phyloP scores from a whole-genome alignment of 1,284 basidiomycete genomes.

The Cryptococcus neoformans region DNA sequence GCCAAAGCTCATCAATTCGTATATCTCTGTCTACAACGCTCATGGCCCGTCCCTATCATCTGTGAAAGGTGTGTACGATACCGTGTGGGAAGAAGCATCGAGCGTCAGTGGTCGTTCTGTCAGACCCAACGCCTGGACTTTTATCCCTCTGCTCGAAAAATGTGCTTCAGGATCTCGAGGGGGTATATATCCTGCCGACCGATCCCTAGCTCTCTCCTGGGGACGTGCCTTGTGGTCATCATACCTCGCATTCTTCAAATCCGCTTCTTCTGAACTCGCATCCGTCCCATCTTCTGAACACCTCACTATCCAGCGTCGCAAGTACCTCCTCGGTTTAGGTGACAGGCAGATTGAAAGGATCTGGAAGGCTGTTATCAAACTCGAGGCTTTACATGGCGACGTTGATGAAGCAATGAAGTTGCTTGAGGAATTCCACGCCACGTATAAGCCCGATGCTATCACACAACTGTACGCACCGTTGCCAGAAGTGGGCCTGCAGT shows the following conservation, averaged over 20 bases:
- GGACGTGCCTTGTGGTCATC: slow-evolving; percentile 30
- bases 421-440: slow-evolving; percentile 29
- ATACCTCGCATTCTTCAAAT: slow-evolving; percentile 15
- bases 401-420: slow-evolving; percentile 18
- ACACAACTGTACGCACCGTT: slow-evolving; percentile 22
- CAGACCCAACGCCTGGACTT: slow-evolving; percentile 57
- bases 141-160: slow-evolving; percentile 65
- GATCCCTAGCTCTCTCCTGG: slow-evolving; percentile 20
- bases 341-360: slow-evolving; percentile 39
- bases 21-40: slow-evolving; percentile 65
- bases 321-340: slow-evolving; percentile 31
- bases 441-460: slow-evolving; percentile 37
- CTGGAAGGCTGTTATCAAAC: slow-evolving; percentile 38
- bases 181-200: slow-evolving; percentile 15
- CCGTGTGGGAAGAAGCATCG: slow-evolving; percentile 37
- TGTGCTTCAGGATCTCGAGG: slow-evolving; percentile 53
- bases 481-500: slow-evolving; percentile 19
- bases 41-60: slow-evolving; percentile 54
- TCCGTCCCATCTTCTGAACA: background rate
- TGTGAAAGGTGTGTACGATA: slow-evolving; percentile 40
- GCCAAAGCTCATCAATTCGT: slow-evolving; percentile 71
- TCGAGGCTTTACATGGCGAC: slow-evolving; percentile 26
- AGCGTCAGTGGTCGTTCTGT: slow-evolving; percentile 50
- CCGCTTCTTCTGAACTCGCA: background rate
- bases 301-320: slow-evolving; percentile 2